Evolutionary conservation across 2,329 filamentous ascomycete genomes (phyloP), one percentile per base, ranked within the genome.

Genomic region (Talaromyces sp.): DNA sequence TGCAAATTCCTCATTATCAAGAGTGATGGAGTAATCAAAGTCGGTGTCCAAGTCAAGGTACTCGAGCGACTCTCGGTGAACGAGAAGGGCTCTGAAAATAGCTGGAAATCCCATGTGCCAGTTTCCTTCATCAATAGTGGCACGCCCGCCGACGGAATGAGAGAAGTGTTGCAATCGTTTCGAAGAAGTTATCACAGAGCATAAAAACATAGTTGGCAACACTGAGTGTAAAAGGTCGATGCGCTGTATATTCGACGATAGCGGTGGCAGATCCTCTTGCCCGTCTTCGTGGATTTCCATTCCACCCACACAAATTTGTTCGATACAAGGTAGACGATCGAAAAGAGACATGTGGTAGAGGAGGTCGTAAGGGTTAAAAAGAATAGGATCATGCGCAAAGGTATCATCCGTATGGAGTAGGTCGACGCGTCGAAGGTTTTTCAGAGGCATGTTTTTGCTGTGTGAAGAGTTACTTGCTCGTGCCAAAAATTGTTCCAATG

Each of bases 301-400:
- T 11, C 59, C 59, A 5, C 59, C 59, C 29, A 61, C 51, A 26
- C 59, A 57, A 7, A 61, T 41, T 19, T 58, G 59, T 27, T 58
- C 55, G 11, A 61, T 61, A 2, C 51, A 58, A 10, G 59, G 59
- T n/a, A 61, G 38, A 55, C 52, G 51, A 43, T 58, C 41, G 43
- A 61, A 61, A 19, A 61, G 50, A 17, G 59, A 61, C 59, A 61
- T 61, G 26, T 61, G 59, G 35, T 61, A 61, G 54, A 61, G 52
- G 6, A 61, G 43, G 43, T 61, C 59, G 31, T 61, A 61, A 29
- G 38, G 59, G 32, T 61, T 61, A n/a, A 61, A 61, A 32, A 54
- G 54, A 55, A 61, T 53, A 21, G 59, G 59, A 24, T 61, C 59
- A 35, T 54, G 57, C 29, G 54, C 51, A 32, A 61, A 41, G 9